Percentiles rank a stretch among this genome's conserved stretches.
Evolutionary conservation across 2,329 filamentous ascomycete genomes (phyloP).

Genomic region (Mollisia scopiformis): DNA sequence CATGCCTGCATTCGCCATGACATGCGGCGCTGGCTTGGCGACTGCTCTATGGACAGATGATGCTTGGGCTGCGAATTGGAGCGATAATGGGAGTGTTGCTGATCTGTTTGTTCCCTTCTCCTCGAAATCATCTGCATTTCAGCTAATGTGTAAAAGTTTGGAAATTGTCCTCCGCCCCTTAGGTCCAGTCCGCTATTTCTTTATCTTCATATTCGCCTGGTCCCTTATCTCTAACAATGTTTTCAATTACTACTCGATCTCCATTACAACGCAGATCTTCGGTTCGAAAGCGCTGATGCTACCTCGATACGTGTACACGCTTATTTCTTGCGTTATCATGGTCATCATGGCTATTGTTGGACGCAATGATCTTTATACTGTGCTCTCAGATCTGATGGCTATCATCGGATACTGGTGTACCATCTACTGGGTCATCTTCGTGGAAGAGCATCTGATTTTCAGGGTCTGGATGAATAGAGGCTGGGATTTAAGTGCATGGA

Average conservation of each 20-base stretch:
- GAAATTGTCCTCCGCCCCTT: conserved; percentile 8
- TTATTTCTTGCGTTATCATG: not conserved
- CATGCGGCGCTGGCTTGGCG: conserved; percentile 16
- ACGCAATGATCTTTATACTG: conserved; percentile 19
- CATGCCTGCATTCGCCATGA: conserved; percentile 12
- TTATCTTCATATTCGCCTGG: conserved; percentile 16
- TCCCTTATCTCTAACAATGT: conserved; percentile 13
- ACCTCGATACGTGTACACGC: not conserved
- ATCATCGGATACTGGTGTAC: conserved; percentile 63
- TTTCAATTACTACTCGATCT: conserved; percentile 15
- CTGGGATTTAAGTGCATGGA: conserved; percentile 59
- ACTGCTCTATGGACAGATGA: conserved; percentile 7
- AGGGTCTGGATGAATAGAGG: conserved; percentile 51
- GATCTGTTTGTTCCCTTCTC: not conserved
- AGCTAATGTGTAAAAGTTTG: not conserved
- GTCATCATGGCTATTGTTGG: conserved; percentile 19
- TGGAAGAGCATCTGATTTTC: conserved; percentile 71
- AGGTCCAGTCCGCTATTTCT: conserved; percentile 11
- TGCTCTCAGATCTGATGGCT: conserved; percentile 54
- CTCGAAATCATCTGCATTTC: not conserved
- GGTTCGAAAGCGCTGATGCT: conserved; percentile 2
- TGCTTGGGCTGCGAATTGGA: conserved; percentile 8
- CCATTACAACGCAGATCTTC: conserved; percentile 10
- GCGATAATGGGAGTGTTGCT: not conserved
- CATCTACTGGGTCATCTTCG: conserved; percentile 54